These are phyloP conservation scores for Leccinellum rugosiceps DNA, from an alignment of 768 basidiomycete genomes.

Conservation along the genomic window DNA sequence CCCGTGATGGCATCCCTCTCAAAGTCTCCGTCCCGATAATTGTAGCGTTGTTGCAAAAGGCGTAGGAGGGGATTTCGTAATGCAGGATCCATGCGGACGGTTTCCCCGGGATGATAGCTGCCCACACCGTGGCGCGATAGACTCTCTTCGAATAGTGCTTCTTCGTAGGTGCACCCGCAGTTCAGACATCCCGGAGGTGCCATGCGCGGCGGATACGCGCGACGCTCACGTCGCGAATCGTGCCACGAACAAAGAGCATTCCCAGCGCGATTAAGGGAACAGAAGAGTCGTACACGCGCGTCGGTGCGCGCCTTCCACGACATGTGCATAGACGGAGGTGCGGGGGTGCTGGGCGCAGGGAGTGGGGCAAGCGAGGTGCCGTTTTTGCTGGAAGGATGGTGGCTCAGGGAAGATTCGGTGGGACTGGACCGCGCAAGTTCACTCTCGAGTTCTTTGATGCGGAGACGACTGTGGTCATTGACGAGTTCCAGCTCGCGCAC, in stretches of 20 bases:
- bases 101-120: conserved; percentile 80
- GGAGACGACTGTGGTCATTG: conserved; percentile 48
- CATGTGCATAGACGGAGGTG: conserved; percentile 43
- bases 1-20: conserved; percentile 65
- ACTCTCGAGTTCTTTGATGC: conserved; percentile 46
- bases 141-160: conserved; percentile 86
- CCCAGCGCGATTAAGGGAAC: conserved; percentile 81
- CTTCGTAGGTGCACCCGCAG: conserved; percentile 81
- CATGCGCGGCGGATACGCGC: conserved; percentile 72
- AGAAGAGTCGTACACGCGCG: conserved; percentile 65
- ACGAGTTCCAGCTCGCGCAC: conserved; percentile 64
- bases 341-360: conserved; percentile 29
- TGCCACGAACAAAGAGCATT: conserved; percentile 91
- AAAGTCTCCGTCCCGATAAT: conserved; percentile 83
- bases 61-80: conserved; percentile 76
- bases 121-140: conserved; percentile 76
- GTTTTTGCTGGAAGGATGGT: conserved; percentile 6
- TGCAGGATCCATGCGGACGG: conserved; percentile 85
- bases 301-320: conserved; percentile 75
- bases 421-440: conserved; percentile 38
- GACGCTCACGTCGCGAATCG: conserved; percentile 80
- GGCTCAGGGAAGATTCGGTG: conserved; percentile 21
- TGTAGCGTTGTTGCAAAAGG: conserved; percentile 68
- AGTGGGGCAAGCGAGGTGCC: conserved; percentile 12
- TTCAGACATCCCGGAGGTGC: conserved; percentile 77